These are phyloP conservation scores for Apiospora sp. DNA, from an alignment of 2,329 filamentous ascomycete species.

Conservation along the genomic window DNA sequence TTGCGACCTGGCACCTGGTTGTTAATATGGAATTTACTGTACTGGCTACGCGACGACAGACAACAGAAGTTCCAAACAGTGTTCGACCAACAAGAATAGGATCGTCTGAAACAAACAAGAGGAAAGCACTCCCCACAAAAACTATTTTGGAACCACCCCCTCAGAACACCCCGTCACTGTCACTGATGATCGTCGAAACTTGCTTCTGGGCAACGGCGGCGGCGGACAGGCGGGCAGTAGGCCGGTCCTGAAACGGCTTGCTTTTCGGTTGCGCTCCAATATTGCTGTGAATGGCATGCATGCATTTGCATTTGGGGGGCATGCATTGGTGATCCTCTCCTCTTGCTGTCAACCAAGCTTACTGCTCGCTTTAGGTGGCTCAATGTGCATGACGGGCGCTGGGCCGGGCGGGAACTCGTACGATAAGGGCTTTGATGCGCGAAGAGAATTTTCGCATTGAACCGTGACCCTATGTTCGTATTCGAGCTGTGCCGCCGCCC, in stretches of 20 bases:
- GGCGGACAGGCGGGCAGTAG: background rate
- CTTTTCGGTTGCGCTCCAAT: background rate
- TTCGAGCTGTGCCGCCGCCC: background rate
- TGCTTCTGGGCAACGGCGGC: background rate
- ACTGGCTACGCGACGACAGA: background rate
- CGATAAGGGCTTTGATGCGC: background rate
- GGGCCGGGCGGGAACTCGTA: background rate
- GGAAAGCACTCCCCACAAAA: background rate
- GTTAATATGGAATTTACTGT: too few relatives aligned
- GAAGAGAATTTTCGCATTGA: background rate
- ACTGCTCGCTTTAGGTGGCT: background rate
- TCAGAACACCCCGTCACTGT: background rate
- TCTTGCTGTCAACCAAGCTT: background rate
- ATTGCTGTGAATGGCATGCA: background rate
- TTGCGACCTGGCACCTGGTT: background rate
- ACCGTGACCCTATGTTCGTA: background rate
- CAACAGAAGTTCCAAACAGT: background rate
- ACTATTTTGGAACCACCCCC: background rate
- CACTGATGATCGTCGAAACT: background rate
- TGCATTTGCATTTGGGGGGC: too few relatives aligned
- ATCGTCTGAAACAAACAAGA: background rate
- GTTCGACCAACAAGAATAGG: background rate
- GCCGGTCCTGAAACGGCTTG: background rate
- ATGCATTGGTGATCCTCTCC: background rate
- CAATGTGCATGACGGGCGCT: background rate